Evolutionary conservation across 257 asterid genomes (phyloP).

Genomic region (Rehmannia glutinosa): DNA sequence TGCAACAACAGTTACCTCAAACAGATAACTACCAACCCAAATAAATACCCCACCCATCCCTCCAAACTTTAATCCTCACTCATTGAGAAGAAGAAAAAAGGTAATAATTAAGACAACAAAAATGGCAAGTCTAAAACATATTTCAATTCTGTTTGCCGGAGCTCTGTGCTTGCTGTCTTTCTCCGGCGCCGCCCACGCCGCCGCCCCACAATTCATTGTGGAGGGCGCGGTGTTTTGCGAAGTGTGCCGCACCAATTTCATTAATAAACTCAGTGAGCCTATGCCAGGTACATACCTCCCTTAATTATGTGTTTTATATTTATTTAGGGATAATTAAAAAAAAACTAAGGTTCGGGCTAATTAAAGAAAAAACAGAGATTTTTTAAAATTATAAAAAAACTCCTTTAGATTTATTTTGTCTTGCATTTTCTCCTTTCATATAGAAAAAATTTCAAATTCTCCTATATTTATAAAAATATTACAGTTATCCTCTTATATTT

Average conservation of each 20-base stretch:
- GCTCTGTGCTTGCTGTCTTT: slow-evolving; percentile 31
- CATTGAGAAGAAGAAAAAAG: background rate
- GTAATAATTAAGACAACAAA: background rate
- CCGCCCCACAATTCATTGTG: slow-evolving; percentile 29
- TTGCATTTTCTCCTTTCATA: no score
- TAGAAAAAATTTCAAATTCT: no score
- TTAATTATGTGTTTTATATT: no score
- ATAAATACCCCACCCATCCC: background rate
- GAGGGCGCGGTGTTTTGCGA: slow-evolving; percentile 72
- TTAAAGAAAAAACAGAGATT: no score
- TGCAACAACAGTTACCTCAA: slow-evolving; percentile 6
- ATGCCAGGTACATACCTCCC: slow-evolving; percentile 39
- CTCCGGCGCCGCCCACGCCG: slow-evolving; percentile 4
- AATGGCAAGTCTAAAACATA: slow-evolving; percentile 35
- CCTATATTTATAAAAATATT: no score
- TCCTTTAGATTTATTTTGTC: no score
- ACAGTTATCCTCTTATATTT: no score
- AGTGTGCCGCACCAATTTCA: slow-evolving; percentile 61
- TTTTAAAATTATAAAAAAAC: no score
- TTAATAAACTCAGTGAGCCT: slow-evolving; percentile 48
- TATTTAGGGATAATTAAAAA: no score
- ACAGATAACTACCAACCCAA: slow-evolving; percentile 13
- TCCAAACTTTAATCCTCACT: background rate
- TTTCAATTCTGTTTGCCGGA: slow-evolving; percentile 25
- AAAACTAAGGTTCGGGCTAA: no score